Conservation (phyloP, 1,139 yeast species). For the Neolecta irregularis region DNA sequence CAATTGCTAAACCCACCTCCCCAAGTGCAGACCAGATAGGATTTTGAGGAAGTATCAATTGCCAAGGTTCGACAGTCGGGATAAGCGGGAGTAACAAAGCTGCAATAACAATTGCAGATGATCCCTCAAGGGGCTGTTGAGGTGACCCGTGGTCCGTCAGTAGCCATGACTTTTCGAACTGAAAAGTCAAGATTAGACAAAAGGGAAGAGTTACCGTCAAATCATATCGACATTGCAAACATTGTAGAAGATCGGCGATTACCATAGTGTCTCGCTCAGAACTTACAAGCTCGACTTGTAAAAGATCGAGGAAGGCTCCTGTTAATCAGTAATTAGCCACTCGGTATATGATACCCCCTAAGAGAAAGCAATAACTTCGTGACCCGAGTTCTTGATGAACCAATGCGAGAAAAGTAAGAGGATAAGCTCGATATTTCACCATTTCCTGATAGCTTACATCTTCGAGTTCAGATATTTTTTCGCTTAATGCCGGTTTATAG, state of each 20-base stretch:
- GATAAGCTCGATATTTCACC: constrained; percentile 5
- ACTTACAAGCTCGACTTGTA: constrained; percentile 39
- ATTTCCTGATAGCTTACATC: constrained; percentile 16
- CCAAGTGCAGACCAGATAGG: too few relatives aligned
- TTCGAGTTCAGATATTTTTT: constrained; percentile 17
- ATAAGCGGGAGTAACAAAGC: too few relatives aligned
- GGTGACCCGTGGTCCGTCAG: too few relatives aligned
- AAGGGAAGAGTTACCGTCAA: too few relatives aligned
- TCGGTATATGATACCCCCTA: constrained; percentile 32
- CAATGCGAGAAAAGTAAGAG: constrained; percentile 24
- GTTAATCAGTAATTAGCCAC: neutral
- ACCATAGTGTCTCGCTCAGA: constrained; percentile 30
- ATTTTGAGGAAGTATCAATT: too few relatives aligned
- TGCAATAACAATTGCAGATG: too few relatives aligned
- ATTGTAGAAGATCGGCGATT: constrained; percentile 44
- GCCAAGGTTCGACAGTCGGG: too few relatives aligned
- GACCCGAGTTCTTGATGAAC: constrained; percentile 64
- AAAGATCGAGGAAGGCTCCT: too few relatives aligned
- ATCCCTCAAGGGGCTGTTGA: too few relatives aligned
- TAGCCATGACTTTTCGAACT: too few relatives aligned
- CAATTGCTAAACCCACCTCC: too few relatives aligned
- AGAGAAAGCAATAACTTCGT: constrained; percentile 51
- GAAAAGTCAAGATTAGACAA: too few relatives aligned
- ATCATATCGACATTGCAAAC: constrained; percentile 65
- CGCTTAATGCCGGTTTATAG: constrained; percentile 15